phyloP scores from a whole-genome alignment of 352 stramenopile genomes.

The Sclerospora graminicola region DNA sequence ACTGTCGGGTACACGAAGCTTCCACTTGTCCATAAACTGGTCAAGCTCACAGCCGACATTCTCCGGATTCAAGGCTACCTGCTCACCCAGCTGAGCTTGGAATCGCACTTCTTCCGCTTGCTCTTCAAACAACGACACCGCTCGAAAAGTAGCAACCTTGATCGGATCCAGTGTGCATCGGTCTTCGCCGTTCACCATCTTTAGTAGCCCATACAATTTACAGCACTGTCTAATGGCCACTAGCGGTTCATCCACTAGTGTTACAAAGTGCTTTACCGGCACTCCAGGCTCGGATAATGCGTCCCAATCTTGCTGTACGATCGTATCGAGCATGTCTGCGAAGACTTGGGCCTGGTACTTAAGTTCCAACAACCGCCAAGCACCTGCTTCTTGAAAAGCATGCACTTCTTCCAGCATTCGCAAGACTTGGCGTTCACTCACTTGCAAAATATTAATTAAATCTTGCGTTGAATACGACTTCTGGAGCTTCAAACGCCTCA shows the following conservation, averaged over 20 bases:
- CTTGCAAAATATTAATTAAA: conserved; percentile 48
- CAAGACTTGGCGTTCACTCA: conserved; percentile 53
- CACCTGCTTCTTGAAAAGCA: conserved; percentile 63
- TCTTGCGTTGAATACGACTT: conserved; percentile 53
- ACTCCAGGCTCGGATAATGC: conserved; percentile 32
- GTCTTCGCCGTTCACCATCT: conserved; percentile 11
- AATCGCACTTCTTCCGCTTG: conserved; percentile 27
- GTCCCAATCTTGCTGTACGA: conserved; percentile 67
- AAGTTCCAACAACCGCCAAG: conserved; percentile 50
- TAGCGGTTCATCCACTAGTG: conserved; percentile 26
- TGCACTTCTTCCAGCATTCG: conserved; percentile 47
- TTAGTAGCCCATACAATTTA: conserved; percentile 42
- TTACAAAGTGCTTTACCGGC: conserved; percentile 29
- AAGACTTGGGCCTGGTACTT: conserved; percentile 55
- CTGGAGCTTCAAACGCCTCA: conserved; percentile 39
- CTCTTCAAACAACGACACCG: conserved; percentile 66
- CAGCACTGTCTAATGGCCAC: conserved; percentile 64
- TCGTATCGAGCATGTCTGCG: conserved; percentile 54
- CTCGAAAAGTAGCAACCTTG: conserved; percentile 67
- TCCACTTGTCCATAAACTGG: conserved; percentile 78
- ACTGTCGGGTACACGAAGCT: conserved; percentile 54
- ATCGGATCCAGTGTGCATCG: conserved; percentile 37
- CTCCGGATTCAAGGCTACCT: conserved; percentile 12
- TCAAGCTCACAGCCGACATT: conserved; percentile 41
- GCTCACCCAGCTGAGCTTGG: conserved; percentile 24